Percentiles rank a stretch among this genome's conserved stretches.
phyloP scores from a whole-genome alignment of 1,284 basidiomycete species.

The Cronartium quercuum region DNA sequence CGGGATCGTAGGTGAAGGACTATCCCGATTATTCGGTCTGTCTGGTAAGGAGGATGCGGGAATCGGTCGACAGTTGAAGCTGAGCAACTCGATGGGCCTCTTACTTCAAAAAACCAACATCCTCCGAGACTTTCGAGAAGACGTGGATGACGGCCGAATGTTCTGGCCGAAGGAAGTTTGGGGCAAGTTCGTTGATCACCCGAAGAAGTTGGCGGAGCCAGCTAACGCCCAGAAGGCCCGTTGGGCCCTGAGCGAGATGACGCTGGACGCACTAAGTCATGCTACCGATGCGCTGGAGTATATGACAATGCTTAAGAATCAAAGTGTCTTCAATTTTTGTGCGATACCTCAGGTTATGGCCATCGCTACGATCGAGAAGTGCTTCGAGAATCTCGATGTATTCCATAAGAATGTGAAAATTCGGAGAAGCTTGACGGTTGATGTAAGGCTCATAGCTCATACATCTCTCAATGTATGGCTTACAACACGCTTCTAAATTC shows the following conservation, averaged over 20 bases:
- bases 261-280: slow-evolving; percentile 81
- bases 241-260: slow-evolving; percentile 79
- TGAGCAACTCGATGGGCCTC: slow-evolving; percentile 93
- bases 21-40: slow-evolving; percentile 81
- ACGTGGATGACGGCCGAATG: slow-evolving; percentile 72
- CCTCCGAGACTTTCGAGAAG: slow-evolving; percentile 90
- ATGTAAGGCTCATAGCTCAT: slow-evolving; percentile 52
- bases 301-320: slow-evolving; percentile 75
- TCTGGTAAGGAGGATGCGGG: slow-evolving; percentile 75
- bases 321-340: slow-evolving; percentile 92
- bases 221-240: slow-evolving; percentile 61
- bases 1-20: slow-evolving; percentile 92
- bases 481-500: not conserved
- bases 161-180: slow-evolving; percentile 97
- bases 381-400: slow-evolving; percentile 90
- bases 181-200: slow-evolving; percentile 61
- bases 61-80: slow-evolving; percentile 72
- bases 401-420: slow-evolving; percentile 91
- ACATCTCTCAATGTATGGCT: slow-evolving; percentile 8
- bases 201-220: slow-evolving; percentile 56
- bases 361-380: slow-evolving; percentile 81
- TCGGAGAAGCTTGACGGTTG: slow-evolving; percentile 79
- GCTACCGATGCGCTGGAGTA: slow-evolving; percentile 83
- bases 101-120: slow-evolving; percentile 98
- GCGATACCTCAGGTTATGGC: slow-evolving; percentile 95